Base-by-base conservation (phyloP, 2,329 filamentous ascomycete genomes). In the Stemphylium lycopersici region DNA sequence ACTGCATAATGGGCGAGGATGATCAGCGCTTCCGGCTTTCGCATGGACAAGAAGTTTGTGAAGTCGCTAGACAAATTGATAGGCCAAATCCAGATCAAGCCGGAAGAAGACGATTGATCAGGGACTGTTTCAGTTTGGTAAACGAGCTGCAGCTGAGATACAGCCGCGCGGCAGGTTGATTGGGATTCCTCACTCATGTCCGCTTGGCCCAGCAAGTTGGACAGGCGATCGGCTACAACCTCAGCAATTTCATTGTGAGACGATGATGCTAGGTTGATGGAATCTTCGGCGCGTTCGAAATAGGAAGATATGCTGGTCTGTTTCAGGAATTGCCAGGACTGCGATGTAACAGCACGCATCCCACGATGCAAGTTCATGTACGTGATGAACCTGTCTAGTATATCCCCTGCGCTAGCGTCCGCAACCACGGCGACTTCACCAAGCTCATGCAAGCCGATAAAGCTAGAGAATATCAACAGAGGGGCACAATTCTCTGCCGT, bases 1-100 rank as follows among this genome's bases (percentile, higher is more conserved):
- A 66, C 3, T 3, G 63, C 58, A 32, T 62, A 64, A 48, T 67
- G 47, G 47, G 50, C 56, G 20, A 66, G 55, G 22, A 68, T 65
- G 3, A 68, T 64, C 16, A 68, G 55, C 6, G 65, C 58, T 33
- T 65, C 57, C 1, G 63, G 58, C 4, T 44, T 58, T 16, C 62
- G 62, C 44, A 56, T 62, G 40, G 50, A 38, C n/a, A 68, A 31
- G 10, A 62, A 55, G 20, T 59, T 47, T 6, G 62, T 64, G 33
- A 60, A 68, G 7, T 39, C 49, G 22, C 52, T 53, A 3, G 63
- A 63, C 13, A 68, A 33, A 26, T 61, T 49, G 15, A 58, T 51
- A 24, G 65, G 63, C 63, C 60, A 66, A 22, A 52, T 32, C 55
- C 58, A 63, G 26, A 68, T 55, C 40, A 57, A 31, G 20, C 51